Conservation (phyloP, 768 basidiomycete species). For the Leucogyrophana mollusca region DNA sequence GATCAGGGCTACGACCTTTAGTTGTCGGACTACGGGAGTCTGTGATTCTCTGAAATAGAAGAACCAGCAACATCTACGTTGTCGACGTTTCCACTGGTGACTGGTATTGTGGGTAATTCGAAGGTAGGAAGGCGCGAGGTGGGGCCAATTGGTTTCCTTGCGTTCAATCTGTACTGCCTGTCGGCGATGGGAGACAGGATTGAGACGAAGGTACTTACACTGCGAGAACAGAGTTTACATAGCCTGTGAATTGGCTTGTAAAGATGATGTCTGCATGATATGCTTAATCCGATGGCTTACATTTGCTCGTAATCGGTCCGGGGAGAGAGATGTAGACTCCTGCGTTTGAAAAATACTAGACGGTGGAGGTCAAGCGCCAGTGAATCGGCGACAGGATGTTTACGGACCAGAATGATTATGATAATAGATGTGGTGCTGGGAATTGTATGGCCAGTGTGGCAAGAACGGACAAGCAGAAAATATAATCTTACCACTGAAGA, state of each 20-base stretch:
- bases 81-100: too few relatives aligned
- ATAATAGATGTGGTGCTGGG: background rate
- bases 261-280: background rate
- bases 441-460: background rate
- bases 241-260: background rate
- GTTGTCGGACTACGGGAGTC: too few relatives aligned
- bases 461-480: background rate
- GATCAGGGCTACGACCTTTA: too few relatives aligned
- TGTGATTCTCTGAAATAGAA: too few relatives aligned
- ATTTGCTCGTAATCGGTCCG: background rate
- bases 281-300: background rate
- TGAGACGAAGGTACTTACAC: background rate
- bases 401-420: background rate
- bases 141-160: too few relatives aligned
- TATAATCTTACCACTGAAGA: background rate
- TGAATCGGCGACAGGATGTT: background rate
- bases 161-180: too few relatives aligned
- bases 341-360: background rate
- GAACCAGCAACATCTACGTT: too few relatives aligned
- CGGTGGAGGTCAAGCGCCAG: background rate
- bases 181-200: too few relatives aligned
- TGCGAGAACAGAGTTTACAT: background rate
- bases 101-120: too few relatives aligned
- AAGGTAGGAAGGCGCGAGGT: too few relatives aligned
- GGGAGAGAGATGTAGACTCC: background rate